Evolutionary conservation across 2,329 filamentous ascomycete species (phyloP).

Genomic region (Knufia petricola): DNA sequence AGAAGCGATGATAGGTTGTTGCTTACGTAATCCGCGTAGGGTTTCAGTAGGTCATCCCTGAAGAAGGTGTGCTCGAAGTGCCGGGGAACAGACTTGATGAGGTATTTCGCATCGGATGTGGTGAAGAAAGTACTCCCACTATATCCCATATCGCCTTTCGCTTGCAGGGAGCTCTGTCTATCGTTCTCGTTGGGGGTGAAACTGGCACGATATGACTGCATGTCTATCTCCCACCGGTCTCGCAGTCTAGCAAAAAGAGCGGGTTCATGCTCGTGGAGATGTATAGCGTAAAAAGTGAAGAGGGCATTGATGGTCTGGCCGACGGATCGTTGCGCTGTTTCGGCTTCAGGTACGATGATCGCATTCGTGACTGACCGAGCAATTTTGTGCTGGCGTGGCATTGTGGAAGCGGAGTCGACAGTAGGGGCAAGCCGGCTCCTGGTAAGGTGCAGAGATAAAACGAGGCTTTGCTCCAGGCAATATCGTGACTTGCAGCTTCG

Average conservation of each 20-base stretch:
- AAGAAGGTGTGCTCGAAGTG: slow-evolving; percentile 64
- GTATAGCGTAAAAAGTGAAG: slow-evolving; percentile 45
- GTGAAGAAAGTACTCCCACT: slow-evolving; percentile 52
- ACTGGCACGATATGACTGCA: slow-evolving; percentile 45
- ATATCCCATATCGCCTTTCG: slow-evolving; percentile 56
- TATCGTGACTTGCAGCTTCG: no score
- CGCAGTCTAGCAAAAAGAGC: slow-evolving; percentile 45
- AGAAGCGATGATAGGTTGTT: slow-evolving; percentile 51
- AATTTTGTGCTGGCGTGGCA: slow-evolving; percentile 1
- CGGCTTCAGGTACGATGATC: neutral
- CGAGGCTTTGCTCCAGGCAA: no score
- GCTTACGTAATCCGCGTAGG: slow-evolving; percentile 57
- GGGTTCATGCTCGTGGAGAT: slow-evolving; percentile 38
- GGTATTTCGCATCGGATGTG: slow-evolving; percentile 55
- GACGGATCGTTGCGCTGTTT: slow-evolving; percentile 30
- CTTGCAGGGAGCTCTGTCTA: slow-evolving; percentile 32
- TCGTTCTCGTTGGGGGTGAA: slow-evolving; percentile 36
- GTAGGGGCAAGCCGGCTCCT: no score
- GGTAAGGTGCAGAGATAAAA: no score
- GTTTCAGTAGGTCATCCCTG: slow-evolving; percentile 52
- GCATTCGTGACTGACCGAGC: slow-evolving; percentile 3
- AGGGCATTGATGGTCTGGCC: slow-evolving; percentile 23
- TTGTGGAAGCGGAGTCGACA: neutral
- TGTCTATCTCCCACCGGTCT: slow-evolving; percentile 44
- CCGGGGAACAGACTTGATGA: slow-evolving; percentile 62